A percentile compares a stretch with the other conserved stretches of the same genome.
These are phyloP conservation scores for Toxoplasma gondii DNA, from an alignment of 169 alveolate species.

Conservation along the genomic window DNA sequence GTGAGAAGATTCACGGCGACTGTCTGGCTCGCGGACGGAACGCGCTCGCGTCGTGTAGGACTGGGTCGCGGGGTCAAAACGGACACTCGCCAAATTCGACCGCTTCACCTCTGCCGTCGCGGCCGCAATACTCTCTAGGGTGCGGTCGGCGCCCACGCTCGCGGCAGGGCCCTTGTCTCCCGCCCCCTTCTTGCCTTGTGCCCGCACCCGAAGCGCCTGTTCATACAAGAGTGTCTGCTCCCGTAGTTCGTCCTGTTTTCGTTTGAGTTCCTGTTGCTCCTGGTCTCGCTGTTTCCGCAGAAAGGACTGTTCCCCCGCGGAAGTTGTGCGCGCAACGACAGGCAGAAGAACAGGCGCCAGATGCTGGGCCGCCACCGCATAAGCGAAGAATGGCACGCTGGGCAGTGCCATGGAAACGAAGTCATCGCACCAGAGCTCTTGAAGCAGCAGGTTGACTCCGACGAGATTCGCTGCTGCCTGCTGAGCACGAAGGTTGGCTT, in stretches of 20 bases:
- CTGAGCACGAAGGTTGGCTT: background rate
- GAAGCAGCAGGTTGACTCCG: slow-evolving; percentile 27
- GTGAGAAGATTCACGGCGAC: background rate
- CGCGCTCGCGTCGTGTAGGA: background rate
- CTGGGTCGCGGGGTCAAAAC: slow-evolving; percentile 29
- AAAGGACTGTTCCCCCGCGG: slow-evolving; percentile 37
- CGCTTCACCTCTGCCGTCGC: background rate
- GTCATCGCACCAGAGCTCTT: slow-evolving; percentile 64
- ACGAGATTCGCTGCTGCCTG: background rate
- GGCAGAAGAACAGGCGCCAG: slow-evolving; percentile 53
- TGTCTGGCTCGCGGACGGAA: background rate
- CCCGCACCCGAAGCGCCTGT: background rate
- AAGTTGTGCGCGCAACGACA: slow-evolving; percentile 52
- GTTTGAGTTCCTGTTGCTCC: background rate
- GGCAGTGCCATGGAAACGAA: slow-evolving; percentile 60
- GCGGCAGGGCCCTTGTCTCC: background rate
- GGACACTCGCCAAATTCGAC: background rate
- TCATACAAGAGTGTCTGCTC: background rate
- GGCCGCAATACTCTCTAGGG: background rate
- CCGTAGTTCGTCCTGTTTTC: background rate
- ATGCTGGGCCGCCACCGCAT: slow-evolving; percentile 37
- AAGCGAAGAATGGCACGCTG: slow-evolving; percentile 52
- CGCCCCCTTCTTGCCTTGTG: background rate
- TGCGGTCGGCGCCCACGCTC: background rate
- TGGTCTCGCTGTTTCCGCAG: slow-evolving; percentile 51